These are phyloP conservation scores for Leccinum sublutescens DNA, from an alignment of 768 basidiomycete species.

Conservation along the genomic window DNA sequence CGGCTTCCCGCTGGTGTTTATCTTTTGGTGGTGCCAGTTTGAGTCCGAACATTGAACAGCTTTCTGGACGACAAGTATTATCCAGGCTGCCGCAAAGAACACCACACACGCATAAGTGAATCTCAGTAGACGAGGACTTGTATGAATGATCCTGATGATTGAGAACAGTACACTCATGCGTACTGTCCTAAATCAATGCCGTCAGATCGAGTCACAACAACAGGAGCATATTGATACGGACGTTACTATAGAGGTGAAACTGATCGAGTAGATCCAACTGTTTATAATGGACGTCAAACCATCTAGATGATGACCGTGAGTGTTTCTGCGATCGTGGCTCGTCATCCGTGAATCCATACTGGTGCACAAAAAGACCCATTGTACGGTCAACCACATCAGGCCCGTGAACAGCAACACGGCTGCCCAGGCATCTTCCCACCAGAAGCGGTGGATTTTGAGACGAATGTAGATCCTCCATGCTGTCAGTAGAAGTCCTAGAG, in stretches of 20 bases:
- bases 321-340: not conserved
- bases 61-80: slow-evolving; percentile 8
- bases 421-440: slow-evolving; percentile 24
- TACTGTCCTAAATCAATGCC: slow-evolving; percentile 6
- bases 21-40: slow-evolving; percentile 6
- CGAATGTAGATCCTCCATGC: slow-evolving; percentile 21
- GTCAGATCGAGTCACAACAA: not conserved
- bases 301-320: slow-evolving; percentile 4
- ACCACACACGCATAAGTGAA: slow-evolving; percentile 10
- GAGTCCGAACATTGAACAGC: slow-evolving; percentile 8
- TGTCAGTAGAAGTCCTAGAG: slow-evolving; percentile 15
- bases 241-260: slow-evolving; percentile 10
- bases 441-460: slow-evolving; percentile 15
- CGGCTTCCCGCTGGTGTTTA: slow-evolving; percentile 2
- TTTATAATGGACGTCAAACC: slow-evolving; percentile 5
- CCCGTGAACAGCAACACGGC: slow-evolving; percentile 8
- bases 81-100: slow-evolving; percentile 8
- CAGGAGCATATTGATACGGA: not conserved
- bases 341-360: slow-evolving; percentile 2
- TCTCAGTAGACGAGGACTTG: slow-evolving; percentile 1
- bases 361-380: slow-evolving; percentile 9
- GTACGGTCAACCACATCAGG: slow-evolving; percentile 9
- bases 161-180: slow-evolving; percentile 23
- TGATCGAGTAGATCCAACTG: slow-evolving; percentile 12
- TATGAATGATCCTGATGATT: slow-evolving; percentile 16